phyloP scores from a whole-genome alignment of 2,329 filamentous ascomycete species.

The Sporothrix curviconia region DNA sequence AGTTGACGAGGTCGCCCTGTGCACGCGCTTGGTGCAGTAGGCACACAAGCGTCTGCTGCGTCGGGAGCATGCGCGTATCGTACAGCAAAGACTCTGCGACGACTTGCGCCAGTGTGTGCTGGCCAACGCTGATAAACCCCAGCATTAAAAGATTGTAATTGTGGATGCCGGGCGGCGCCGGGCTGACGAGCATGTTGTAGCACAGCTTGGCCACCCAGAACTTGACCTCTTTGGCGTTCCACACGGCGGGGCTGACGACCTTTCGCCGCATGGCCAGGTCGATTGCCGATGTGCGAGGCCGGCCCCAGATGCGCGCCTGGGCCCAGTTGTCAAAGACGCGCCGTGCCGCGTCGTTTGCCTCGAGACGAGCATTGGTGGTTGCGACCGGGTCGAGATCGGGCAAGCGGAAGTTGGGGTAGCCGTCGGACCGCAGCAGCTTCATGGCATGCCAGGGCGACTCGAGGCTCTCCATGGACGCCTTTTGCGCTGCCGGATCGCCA shows the following conservation, averaged over 20 bases:
- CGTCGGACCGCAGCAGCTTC: conserved; percentile 28
- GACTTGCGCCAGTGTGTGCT: conserved; percentile 44
- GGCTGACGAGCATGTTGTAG: conserved; percentile 60
- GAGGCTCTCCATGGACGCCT: conserved; percentile 20
- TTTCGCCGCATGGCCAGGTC: background rate
- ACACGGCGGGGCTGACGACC: background rate
- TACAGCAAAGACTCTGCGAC: conserved; percentile 47
- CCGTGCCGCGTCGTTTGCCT: conserved; percentile 22
- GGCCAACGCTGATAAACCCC: conserved; percentile 51
- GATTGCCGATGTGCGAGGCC: background rate
- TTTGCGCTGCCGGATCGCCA: conserved; percentile 19
- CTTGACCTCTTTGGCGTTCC: conserved; percentile 15
- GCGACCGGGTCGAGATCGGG: conserved; percentile 19
- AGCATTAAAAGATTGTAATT: conserved; percentile 66
- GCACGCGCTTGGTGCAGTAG: conserved; percentile 45
- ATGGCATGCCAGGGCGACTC: conserved; percentile 29
- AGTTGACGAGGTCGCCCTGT: conserved; percentile 34
- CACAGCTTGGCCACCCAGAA: conserved; percentile 38
- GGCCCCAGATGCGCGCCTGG: background rate
- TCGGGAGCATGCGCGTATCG: conserved; percentile 38
- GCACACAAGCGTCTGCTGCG: conserved; percentile 42
- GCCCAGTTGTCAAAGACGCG: conserved; percentile 25
- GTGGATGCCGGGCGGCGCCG: conserved; percentile 56
- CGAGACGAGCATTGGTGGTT: conserved; percentile 19
- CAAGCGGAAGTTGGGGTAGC: conserved; percentile 28